Percentiles rank a stretch among this genome's conserved stretches.
phyloP scores from a whole-genome alignment of 768 basidiomycete genomes.

The Tulasnella sp. region DNA sequence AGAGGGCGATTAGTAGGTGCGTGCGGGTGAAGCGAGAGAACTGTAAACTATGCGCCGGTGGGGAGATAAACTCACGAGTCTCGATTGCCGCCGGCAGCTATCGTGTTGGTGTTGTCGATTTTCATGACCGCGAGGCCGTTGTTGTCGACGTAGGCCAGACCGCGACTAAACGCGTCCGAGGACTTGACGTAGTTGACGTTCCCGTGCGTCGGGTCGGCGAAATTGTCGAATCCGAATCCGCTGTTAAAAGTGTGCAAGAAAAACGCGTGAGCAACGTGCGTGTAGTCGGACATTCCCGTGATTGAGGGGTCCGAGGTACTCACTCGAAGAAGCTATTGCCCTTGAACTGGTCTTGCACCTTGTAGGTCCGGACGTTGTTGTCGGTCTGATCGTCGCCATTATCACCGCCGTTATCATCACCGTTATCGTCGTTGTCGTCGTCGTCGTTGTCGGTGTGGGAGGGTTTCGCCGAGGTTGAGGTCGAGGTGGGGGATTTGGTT shows the following conservation, averaged over 20 bases:
- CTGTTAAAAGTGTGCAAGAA: slow-evolving; percentile 26
- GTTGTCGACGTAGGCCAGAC: slow-evolving; percentile 49
- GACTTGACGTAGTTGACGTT: slow-evolving; percentile 46
- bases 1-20: not conserved
- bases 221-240: slow-evolving; percentile 55
- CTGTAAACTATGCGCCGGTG: not conserved
- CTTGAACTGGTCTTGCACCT: slow-evolving; percentile 30
- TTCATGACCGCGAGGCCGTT: slow-evolving; percentile 48
- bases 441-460: not conserved
- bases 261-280: not conserved
- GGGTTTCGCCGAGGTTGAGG: not conserved
- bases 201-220: slow-evolving; percentile 58
- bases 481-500: not conserved
- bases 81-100: slow-evolving; percentile 43
- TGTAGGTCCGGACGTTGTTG: slow-evolving; percentile 22
- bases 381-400: not conserved
- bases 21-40: slow-evolving; percentile 3
- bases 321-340: slow-evolving; percentile 54
- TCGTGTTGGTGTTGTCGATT: slow-evolving; percentile 44
- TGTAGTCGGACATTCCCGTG: not conserved
- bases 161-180: slow-evolving; percentile 37
- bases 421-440: not conserved
- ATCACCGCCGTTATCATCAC: not conserved
- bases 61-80: slow-evolving; percentile 31
- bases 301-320: slow-evolving; percentile 19